These are phyloP conservation scores for Colletotrichum lini DNA, from an alignment of 2,329 filamentous ascomycete genomes.

Conservation along the genomic window DNA sequence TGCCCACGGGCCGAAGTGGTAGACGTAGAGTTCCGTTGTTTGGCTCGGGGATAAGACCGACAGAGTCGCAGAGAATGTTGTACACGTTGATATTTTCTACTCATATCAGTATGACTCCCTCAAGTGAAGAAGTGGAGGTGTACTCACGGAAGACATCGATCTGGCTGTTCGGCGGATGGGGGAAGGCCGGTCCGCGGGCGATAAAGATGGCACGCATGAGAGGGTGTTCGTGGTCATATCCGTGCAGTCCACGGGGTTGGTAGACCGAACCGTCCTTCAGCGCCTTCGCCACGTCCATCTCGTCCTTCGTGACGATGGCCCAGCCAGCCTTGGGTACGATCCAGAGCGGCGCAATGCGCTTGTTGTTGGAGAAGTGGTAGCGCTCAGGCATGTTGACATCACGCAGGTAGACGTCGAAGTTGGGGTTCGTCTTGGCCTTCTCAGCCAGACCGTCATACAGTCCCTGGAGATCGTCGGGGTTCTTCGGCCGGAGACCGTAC, in stretches of 20 bases:
- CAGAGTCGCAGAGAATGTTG: slow-evolving; percentile 91
- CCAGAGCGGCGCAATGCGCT: slow-evolving; percentile 95
- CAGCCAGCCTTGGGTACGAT: slow-evolving; percentile 93
- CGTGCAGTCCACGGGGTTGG: slow-evolving; percentile 87
- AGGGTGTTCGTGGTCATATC: slow-evolving; percentile 94
- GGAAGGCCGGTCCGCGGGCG: slow-evolving; percentile 92
- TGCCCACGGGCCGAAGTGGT: slow-evolving; percentile 74
- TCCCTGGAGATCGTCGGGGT: slow-evolving; percentile 73
- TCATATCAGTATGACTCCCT: slow-evolving; percentile 45
- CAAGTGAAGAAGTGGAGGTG: not conserved
- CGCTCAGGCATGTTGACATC: slow-evolving; percentile 91
- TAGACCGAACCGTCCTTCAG: slow-evolving; percentile 77
- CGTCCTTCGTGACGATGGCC: slow-evolving; percentile 86
- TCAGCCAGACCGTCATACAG: slow-evolving; percentile 75
- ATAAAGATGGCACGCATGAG: slow-evolving; percentile 97
- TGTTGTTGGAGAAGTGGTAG: slow-evolving; percentile 91
- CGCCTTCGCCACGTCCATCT: slow-evolving; percentile 81
- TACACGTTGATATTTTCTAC: slow-evolving; percentile 95
- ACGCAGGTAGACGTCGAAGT: slow-evolving; percentile 88
- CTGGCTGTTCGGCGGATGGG: slow-evolving; percentile 84
- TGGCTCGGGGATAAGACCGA: slow-evolving; percentile 79
- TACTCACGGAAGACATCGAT: slow-evolving; percentile 87
- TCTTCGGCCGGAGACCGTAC: slow-evolving; percentile 87
- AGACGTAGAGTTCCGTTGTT: slow-evolving; percentile 92
- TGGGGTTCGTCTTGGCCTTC: slow-evolving; percentile 73